Conservation (phyloP, 257 asterid genomes). For the Oldenlandia corymbosa region DNA sequence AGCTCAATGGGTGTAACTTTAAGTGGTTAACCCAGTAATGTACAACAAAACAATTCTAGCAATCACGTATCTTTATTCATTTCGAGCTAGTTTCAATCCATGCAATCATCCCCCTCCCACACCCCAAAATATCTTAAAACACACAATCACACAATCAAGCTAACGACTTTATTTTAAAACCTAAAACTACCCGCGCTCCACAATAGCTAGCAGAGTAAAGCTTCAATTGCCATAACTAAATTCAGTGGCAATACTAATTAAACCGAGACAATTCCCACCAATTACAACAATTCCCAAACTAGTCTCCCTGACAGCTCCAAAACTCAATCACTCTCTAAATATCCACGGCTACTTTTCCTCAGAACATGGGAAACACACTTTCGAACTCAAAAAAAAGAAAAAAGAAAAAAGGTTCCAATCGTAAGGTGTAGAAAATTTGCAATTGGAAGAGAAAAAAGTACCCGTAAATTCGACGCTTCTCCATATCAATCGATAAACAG, state of each 20-base stretch:
- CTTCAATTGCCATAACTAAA: too few species aligned
- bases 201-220: not conserved
- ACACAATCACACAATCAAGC: not conserved
- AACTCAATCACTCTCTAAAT: not conserved
- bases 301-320: not conserved
- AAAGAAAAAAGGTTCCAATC: not conserved
- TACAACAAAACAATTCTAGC: not conserved
- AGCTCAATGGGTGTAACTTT: not conserved
- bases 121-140: too few species aligned
- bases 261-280: not conserved
- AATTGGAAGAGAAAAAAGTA: constrained; percentile 15
- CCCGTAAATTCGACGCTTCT: constrained; percentile 84
- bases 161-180: not conserved
- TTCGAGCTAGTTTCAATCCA: too few species aligned
- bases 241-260: too few species aligned
- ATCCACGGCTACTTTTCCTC: not conserved
- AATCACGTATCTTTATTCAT: too few species aligned
- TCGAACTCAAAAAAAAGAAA: not conserved
- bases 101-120: not conserved
- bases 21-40: not conserved
- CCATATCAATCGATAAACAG: constrained; percentile 85
- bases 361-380: not conserved
- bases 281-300: not conserved
- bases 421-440: not conserved
- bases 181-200: not conserved